A percentile compares a stretch with the other conserved stretches of the same genome.
Conservation (phyloP, 768 basidiomycete genomes). For the Serpula lacrymans region DNA sequence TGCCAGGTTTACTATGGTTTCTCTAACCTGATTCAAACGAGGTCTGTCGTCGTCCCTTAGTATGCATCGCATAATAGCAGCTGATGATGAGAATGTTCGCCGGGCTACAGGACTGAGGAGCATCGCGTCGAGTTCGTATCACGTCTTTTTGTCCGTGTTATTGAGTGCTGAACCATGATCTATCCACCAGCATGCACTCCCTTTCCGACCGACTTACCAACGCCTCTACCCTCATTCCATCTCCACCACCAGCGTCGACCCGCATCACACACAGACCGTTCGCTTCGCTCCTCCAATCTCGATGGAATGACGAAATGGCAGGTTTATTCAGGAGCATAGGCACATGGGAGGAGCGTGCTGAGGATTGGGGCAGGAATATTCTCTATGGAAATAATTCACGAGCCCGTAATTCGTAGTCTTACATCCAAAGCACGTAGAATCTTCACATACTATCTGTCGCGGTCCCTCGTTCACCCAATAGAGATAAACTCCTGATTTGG, state of each 20-base stretch:
- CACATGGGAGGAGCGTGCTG: constrained; percentile 43
- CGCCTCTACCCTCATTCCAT: constrained; percentile 42
- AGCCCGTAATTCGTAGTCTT: constrained; percentile 3
- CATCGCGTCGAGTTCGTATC: constrained; percentile 53
- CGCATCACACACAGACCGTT: constrained; percentile 49
- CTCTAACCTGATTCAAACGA: constrained; percentile 58
- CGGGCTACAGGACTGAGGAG: constrained; percentile 45
- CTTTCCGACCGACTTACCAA: constrained; percentile 51
- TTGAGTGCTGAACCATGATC: not conserved
- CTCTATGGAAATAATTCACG: constrained; percentile 37
- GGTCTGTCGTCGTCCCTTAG: constrained; percentile 31
- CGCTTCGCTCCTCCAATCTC: constrained; percentile 43
- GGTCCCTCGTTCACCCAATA: not conserved
- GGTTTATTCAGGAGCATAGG: constrained; percentile 40
- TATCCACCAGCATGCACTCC: constrained; percentile 40
- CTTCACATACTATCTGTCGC: not conserved
- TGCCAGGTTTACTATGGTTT: constrained; percentile 67
- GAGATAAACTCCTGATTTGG: too few relatives aligned
- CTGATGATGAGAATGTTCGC: constrained; percentile 3
- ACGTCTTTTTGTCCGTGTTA: not conserved
- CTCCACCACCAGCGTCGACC: constrained; percentile 54
- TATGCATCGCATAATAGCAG: too few relatives aligned
- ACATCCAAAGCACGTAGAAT: too few relatives aligned
- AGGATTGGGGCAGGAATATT: constrained; percentile 43
- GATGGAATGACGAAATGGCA: constrained; percentile 59